These are phyloP conservation scores for Cyberlindnera lachancei DNA, from an alignment of 805 yeast species.

Conservation along the genomic window DNA sequence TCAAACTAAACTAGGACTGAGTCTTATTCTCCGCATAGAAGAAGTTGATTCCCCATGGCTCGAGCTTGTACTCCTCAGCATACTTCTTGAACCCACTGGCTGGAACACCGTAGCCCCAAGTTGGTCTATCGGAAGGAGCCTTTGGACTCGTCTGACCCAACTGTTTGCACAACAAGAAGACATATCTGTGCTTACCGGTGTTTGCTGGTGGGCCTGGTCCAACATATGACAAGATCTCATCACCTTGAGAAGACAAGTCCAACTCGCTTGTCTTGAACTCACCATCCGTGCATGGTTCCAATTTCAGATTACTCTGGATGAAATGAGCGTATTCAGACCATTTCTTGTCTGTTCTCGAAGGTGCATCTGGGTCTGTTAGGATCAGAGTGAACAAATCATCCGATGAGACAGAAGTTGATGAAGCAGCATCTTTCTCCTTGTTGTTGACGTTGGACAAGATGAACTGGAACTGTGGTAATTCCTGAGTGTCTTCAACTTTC, in stretches of 20 bases:
- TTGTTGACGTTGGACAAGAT: slow-evolving; percentile 36
- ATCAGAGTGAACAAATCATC: slow-evolving; percentile 61
- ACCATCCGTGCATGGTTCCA: slow-evolving; percentile 32
- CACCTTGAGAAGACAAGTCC: slow-evolving; percentile 29
- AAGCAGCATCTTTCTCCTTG: slow-evolving; percentile 9
- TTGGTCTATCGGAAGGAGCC: slow-evolving; percentile 48
- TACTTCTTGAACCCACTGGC: slow-evolving; percentile 73
- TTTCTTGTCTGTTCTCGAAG: slow-evolving; percentile 69
- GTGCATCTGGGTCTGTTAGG: slow-evolving; percentile 93
- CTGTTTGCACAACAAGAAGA: slow-evolving; percentile 69
- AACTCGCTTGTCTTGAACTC: slow-evolving; percentile 30
- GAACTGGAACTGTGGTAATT: slow-evolving; percentile 58
- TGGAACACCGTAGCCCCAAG: slow-evolving; percentile 84
- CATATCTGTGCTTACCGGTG: slow-evolving; percentile 84
- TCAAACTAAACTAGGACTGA: too few relatives aligned
- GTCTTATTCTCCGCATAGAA: slow-evolving; percentile 64
- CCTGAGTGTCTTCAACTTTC: slow-evolving; percentile 56
- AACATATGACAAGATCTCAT: slow-evolving; percentile 45
- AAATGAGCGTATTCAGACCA: slow-evolving; percentile 88
- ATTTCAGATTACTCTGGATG: slow-evolving; percentile 47
- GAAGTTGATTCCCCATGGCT: slow-evolving; percentile 71
- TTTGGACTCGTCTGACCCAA: slow-evolving; percentile 24
- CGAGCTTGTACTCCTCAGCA: slow-evolving; percentile 54
- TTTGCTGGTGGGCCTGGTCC: slow-evolving; percentile 91
- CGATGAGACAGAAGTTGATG: slow-evolving; percentile 20